Conservation (phyloP, 176 grass and related monocot genomes). For the Dendrocalamus sinicus region DNA sequence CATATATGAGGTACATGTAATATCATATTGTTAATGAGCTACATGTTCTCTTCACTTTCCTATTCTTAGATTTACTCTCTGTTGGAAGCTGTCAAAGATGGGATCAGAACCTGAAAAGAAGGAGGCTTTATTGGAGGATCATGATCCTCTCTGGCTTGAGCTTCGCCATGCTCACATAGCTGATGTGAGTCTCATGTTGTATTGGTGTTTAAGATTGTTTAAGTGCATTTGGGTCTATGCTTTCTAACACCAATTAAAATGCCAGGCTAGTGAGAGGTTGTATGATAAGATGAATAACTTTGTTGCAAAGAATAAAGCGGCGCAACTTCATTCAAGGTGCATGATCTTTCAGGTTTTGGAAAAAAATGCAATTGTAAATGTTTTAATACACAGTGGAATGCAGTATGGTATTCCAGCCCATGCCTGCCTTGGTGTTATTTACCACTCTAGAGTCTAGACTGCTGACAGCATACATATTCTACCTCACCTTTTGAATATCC, state of each 20-base stretch:
- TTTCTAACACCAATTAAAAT: conserved; percentile 48
- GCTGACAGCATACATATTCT: conserved; percentile 31
- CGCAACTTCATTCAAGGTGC: conserved; percentile 88
- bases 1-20: conserved; percentile 72
- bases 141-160: conserved; percentile 92
- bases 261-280: conserved; percentile 89
- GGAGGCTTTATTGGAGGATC: conserved; percentile 86
- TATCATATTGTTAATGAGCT: conserved; percentile 10
- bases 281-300: conserved; percentile 91
- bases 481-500: conserved; percentile 19
- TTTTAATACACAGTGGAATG: neutral
- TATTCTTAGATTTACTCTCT: conserved; percentile 45
- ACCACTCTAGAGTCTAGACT: conserved; percentile 14
- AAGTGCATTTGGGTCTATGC: conserved; percentile 26
- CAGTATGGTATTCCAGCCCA: neutral
- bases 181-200: conserved; percentile 71
- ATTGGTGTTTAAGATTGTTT: conserved; percentile 12
- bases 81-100: conserved; percentile 66
- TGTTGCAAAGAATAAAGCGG: conserved; percentile 91
- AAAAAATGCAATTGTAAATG: conserved; percentile 21
- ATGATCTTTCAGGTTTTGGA: conserved; percentile 28
- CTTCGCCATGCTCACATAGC: conserved; percentile 96
- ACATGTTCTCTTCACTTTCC: conserved; percentile 17
- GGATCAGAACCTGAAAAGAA: conserved; percentile 76
- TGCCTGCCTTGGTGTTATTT: conserved; percentile 4